Evolutionary conservation across 345 rosid species (phyloP), one percentile per base, ranked within the genome.

Genomic region (Euphorbia pulcherrima): DNA sequence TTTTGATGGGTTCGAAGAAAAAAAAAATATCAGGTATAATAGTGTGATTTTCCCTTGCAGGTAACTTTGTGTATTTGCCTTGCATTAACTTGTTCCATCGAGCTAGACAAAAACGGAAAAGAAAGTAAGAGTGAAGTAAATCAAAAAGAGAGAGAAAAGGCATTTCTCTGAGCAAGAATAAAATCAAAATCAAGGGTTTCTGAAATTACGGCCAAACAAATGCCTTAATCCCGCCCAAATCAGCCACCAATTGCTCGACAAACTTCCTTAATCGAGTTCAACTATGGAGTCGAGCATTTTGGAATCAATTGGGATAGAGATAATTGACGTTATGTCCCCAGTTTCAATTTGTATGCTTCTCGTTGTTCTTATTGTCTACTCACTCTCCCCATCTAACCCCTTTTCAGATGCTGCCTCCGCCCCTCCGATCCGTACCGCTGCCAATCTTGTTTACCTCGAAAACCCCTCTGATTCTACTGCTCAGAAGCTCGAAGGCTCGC

Each of bases 301-400:
- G 68, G 96, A 84, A 33, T 77, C 85, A 30, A 82, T 94, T 62
- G 97, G 97, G 39, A 71, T 79, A n/a, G 99, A 94, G 79, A 91
- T 94, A 55, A 85, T 91, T 80, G 97, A 96, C 47, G 96, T 89
- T 6, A 94, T 94, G 92, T 80, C 92, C 40, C 99, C 99, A 2
- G 96, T 94, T 70, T 94, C 99, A 47, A 77, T 94, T 70, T 94
- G 97, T 76, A 94, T 94, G 99, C 65, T 89, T 75, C 83, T 89
- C 24, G 99, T 94, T 5, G 99, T 94, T 72, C 90, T 94, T 73
- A 83, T 94, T 54, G 95, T 89, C 72, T 91, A 89, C 81, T 70
- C 96, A 60, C 92, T 94, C 64, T 89, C 96, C 48, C 73, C 92
- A 9, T 73, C 92, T 47, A 73, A 82, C 51, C 84, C 90, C 23